A percentile compares a stretch with the other conserved stretches of the same genome.
Evolutionary conservation across 345 rosid genomes (phyloP).

Genomic region (Lagerstroemia speciosa): DNA sequence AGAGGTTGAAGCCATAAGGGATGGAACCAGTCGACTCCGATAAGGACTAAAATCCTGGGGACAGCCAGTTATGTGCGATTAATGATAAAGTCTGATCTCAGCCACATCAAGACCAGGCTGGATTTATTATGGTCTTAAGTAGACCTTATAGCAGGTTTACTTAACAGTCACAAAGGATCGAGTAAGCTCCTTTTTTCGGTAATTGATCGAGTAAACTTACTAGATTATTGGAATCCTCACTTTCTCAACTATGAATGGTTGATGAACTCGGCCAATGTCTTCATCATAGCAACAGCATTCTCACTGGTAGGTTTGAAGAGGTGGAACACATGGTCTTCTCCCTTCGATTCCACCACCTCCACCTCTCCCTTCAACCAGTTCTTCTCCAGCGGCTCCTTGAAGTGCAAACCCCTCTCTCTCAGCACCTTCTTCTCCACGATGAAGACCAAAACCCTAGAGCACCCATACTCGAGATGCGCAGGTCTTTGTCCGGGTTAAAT

Average conservation of each 20-base stretch:
- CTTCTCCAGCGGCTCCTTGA: slow-evolving; percentile 15
- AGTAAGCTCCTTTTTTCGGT: too few species aligned
- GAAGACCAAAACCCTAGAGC: slow-evolving; percentile 17
- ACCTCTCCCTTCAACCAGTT: slow-evolving; percentile 23
- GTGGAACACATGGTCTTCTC: slow-evolving; percentile 33
- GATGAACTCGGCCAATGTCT: slow-evolving; percentile 19
- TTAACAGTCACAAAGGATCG: too few species aligned
- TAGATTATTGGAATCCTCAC: too few species aligned
- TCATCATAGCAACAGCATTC: slow-evolving; percentile 18
- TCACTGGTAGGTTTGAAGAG: slow-evolving; percentile 17
- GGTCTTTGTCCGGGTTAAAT: slow-evolving; percentile 26
- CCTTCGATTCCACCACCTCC: slow-evolving; percentile 24
- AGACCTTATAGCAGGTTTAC: too few species aligned
- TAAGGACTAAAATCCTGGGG: too few species aligned
- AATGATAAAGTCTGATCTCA: too few species aligned
- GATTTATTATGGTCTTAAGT: too few species aligned
- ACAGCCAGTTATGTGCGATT: too few species aligned
- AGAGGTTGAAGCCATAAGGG: too few species aligned
- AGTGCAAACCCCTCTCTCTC: slow-evolving; percentile 17
- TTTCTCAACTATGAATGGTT: not conserved
- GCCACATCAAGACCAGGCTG: too few species aligned
- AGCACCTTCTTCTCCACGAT: slow-evolving; percentile 26
- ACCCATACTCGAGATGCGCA: slow-evolving; percentile 11
- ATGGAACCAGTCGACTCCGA: too few species aligned
- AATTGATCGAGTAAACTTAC: too few species aligned